Percentiles rank a stretch among this genome's conserved stretches.
phyloP scores from a whole-genome alignment of 352 stramenopile genomes.

The Phytophthora pseudosyringae region DNA sequence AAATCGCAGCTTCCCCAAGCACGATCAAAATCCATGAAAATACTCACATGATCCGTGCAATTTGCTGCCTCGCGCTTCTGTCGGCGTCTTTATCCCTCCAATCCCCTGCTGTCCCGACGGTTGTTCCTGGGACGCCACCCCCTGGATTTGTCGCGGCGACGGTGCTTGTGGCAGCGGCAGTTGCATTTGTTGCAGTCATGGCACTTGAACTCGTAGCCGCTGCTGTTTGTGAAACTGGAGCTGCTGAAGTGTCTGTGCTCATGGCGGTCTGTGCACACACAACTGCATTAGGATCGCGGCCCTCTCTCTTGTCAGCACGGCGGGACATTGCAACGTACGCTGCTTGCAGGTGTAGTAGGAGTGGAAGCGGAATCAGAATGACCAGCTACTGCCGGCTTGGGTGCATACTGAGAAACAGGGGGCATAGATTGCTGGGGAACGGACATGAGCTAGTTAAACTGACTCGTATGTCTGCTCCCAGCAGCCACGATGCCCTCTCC shows the following conservation, averaged over 20 bases:
- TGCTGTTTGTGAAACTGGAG: conserved; percentile 24
- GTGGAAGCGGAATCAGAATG: conserved; percentile 44
- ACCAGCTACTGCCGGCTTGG: conserved; percentile 45
- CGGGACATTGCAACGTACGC: conserved; percentile 26
- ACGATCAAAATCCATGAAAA: background rate
- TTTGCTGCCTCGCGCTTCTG: conserved; percentile 79
- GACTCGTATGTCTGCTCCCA: conserved; percentile 13
- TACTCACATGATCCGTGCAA: conserved; percentile 89
- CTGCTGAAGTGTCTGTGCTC: conserved; percentile 30
- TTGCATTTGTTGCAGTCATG: conserved; percentile 26
- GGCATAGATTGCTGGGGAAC: conserved; percentile 74
- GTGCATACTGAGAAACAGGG: conserved; percentile 76
- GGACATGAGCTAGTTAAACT: conserved; percentile 54
- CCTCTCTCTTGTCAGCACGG: background rate
- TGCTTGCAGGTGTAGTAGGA: conserved; percentile 31
- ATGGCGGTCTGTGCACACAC: conserved; percentile 32
- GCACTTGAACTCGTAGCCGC: conserved; percentile 23
- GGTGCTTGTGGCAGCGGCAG: background rate
- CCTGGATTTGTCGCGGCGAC: background rate
- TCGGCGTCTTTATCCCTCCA: conserved; percentile 90
- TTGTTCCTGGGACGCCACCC: conserved; percentile 6
- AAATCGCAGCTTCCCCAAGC: conserved; percentile 7
- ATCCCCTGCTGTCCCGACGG: conserved; percentile 46
- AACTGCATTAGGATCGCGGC: conserved; percentile 8
- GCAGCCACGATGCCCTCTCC: conserved; percentile 4